These are phyloP conservation scores for Eucalyptus pauciflora DNA, from an alignment of 345 rosid genomes.

Conservation along the genomic window DNA sequence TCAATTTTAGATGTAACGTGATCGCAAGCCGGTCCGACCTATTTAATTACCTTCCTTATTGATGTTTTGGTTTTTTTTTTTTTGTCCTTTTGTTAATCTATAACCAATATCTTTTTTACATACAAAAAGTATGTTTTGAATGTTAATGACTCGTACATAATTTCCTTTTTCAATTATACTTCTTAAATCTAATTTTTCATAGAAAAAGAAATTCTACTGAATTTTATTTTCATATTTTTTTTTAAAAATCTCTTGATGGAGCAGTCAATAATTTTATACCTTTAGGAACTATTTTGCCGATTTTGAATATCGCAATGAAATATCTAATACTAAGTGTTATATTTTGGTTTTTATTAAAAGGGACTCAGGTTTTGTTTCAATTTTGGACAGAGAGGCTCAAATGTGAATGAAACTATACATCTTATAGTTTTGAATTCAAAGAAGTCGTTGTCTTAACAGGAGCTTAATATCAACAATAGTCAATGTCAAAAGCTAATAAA, in stretches of 20 bases:
- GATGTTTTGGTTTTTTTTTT: neutral
- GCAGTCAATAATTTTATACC: neutral
- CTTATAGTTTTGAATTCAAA: too few relatives aligned
- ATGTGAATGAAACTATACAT: too few relatives aligned
- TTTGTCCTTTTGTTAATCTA: neutral
- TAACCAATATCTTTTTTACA: too few relatives aligned
- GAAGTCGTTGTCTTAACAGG: too few relatives aligned
- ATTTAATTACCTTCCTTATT: neutral
- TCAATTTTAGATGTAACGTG: neutral
- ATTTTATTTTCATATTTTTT: neutral
- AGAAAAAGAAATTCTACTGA: neutral
- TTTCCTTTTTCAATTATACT: neutral
- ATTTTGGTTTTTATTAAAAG: too few relatives aligned
- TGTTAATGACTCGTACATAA: neutral
- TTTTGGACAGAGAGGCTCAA: too few relatives aligned
- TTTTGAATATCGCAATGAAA: too few relatives aligned
- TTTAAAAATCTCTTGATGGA: neutral
- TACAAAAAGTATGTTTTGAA: neutral
- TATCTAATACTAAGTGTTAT: too few relatives aligned
- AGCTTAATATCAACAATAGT: too few relatives aligned
- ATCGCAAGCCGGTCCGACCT: neutral
- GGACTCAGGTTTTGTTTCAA: rapidly evolving
- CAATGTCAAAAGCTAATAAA: too few relatives aligned
- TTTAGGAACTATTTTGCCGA: neutral
- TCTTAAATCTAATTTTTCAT: neutral